Evolutionary conservation across 2,329 filamentous ascomycete species (phyloP), one percentile per base, ranked within the genome.

Genomic region (Lasiodiplodia gonubiensis): DNA sequence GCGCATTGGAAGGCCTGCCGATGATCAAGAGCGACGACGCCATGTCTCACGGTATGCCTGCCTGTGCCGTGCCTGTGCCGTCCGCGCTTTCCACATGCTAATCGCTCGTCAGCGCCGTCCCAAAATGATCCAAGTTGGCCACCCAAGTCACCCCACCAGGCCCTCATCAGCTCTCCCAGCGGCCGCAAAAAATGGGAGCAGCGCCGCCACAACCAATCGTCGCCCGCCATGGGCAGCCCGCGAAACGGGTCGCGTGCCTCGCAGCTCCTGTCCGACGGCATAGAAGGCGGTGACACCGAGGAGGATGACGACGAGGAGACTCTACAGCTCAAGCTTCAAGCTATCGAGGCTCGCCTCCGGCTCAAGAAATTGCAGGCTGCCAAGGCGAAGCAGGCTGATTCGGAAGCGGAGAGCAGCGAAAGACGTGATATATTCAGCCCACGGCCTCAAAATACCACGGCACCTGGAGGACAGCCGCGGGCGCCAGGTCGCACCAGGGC

Each of bases 281-380:
- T 61, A 46, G 74, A 75, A 18, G 81, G 81, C 4, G 85, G 88
- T 11, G 88, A 90, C 0, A 90, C 92, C 4, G 91, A 88, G 18
- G 74, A 88, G n/a, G 74, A 76, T 21, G 87, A 96, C 7, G 94
- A 97, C 72, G 94, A 97, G 78, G 94, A 98, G 82, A 96, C 89
- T 1, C 81, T 98, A 39, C 88, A 96, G 75, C 82, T 99, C 70
- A 90, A 97, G 76, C 82, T 98, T 5, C 89, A 94, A 70, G 93
- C 92, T 66, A 97, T 99, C 68, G 90, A 98, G 78, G 93, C 94
- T 7, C 90, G 91, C 69, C 81, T 98, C 64, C 95, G 90, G 78
- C 80, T 98, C 70, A 98, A 97, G 79, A 93, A 90, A 74, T 81
- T 98, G 16, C 92, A 95, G 77, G 90, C 89, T 70, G 82, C 75